These are phyloP conservation scores for Sugiyamaella valdiviana DNA, from an alignment of 805 yeast genomes.

Conservation along the genomic window DNA sequence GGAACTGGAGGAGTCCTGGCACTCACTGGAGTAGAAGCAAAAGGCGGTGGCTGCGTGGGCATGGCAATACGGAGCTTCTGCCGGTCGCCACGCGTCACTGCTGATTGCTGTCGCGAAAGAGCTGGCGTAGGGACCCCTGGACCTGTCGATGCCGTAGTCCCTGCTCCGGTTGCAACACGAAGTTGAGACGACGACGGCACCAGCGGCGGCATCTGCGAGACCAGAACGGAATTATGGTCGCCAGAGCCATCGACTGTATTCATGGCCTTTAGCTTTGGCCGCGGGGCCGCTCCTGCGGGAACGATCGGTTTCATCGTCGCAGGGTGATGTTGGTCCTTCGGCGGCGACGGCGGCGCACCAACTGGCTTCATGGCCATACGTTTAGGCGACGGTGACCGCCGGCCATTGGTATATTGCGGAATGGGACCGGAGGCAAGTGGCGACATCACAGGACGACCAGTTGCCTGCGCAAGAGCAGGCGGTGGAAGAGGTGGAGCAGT, in stretches of 20 bases:
- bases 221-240: background rate
- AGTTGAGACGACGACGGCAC: background rate
- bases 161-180: background rate
- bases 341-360: conserved; percentile 7
- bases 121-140: background rate
- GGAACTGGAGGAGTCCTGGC: background rate
- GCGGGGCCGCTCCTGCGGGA: background rate
- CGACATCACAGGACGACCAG: background rate
- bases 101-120: conserved; percentile 2
- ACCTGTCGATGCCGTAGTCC: background rate
- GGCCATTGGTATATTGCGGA: background rate
- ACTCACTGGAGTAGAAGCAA: background rate
- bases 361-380: conserved; percentile 13
- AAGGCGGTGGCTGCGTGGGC: conserved; percentile 10
- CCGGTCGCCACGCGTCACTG: background rate
- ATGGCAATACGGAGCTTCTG: conserved; percentile 14
- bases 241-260: background rate
- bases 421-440: background rate
- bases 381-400: conserved; percentile 21
- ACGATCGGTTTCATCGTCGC: conserved; percentile 1
- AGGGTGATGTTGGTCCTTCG: conserved; percentile 1
- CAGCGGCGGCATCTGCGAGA: background rate
- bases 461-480: background rate
- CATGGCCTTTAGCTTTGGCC: conserved; percentile 4
- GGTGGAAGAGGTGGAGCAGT: background rate